phyloP scores from a whole-genome alignment of 257 asterid genomes.

The Gentiana straminea region DNA sequence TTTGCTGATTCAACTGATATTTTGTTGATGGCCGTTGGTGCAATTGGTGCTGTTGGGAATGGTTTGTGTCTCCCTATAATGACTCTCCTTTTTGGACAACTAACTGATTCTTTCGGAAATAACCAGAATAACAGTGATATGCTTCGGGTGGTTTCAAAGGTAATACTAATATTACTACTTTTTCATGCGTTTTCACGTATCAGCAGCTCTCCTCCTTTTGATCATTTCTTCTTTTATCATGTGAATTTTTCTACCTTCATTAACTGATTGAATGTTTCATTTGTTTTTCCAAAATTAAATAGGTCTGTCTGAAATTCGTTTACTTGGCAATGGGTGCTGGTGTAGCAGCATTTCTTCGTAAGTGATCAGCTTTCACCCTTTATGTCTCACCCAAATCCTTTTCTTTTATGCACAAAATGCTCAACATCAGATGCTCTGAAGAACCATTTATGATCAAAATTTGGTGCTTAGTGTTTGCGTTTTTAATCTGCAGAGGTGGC shows the following conservation, averaged over 20 bases:
- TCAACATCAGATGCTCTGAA: neutral
- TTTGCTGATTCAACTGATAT: constrained; percentile 55
- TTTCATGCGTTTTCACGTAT: too few species aligned
- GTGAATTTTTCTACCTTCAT: neutral
- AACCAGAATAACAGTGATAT: constrained; percentile 14
- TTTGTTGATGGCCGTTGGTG: constrained; percentile 50
- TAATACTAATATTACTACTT: constrained; percentile 6
- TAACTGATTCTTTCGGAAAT: constrained; percentile 57
- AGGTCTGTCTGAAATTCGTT: constrained; percentile 63
- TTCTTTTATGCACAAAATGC: neutral
- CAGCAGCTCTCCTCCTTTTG: too few species aligned
- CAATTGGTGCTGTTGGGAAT: constrained; percentile 54
- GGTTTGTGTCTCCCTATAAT: constrained; percentile 62
- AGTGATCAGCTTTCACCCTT: constrained; percentile 8
- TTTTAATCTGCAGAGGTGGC: constrained; percentile 44
- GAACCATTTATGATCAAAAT: neutral
- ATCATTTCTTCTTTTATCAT: too few species aligned
- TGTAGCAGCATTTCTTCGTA: constrained; percentile 60
- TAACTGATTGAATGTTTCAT: neutral
- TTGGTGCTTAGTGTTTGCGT: neutral
- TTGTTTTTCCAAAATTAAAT: neutral
- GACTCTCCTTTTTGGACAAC: constrained; percentile 65
- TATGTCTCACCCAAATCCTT: too few species aligned
- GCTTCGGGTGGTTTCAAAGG: constrained; percentile 44
- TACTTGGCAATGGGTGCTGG: constrained; percentile 71